A percentile compares a stretch with the other conserved stretches of the same genome.
phyloP scores from a whole-genome alignment of 495 filamentous ascomycete genomes.

The Halenospora varia region DNA sequence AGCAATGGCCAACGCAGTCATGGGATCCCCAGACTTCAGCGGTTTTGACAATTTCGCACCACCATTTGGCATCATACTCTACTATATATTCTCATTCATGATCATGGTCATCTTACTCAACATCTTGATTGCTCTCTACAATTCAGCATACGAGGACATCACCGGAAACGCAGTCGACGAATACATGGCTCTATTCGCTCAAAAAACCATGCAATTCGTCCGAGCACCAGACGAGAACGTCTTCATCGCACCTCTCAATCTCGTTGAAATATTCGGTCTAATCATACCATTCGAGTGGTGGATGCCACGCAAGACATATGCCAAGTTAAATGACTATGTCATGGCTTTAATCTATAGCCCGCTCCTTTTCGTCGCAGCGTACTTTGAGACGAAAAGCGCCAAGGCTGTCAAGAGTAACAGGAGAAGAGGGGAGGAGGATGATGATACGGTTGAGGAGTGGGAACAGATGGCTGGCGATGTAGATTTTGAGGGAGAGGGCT shows the following conservation, averaged over 20 bases:
- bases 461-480: conserved; percentile 70
- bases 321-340: conserved; percentile 75
- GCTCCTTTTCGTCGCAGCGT: conserved; percentile 73
- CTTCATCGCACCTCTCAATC: conserved; percentile 92
- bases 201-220: conserved; percentile 94
- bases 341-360: conserved; percentile 88
- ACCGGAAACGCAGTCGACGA: conserved; percentile 93
- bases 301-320: conserved; percentile 65
- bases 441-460: conserved; percentile 88
- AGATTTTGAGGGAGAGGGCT: conserved; percentile 76
- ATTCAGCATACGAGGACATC: conserved; percentile 93
- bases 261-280: conserved; percentile 80
- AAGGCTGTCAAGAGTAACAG: conserved; percentile 66
- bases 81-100: conserved; percentile 96
- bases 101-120: conserved; percentile 92
- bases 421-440: conserved; percentile 78
- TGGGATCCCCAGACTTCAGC: conserved; percentile 86
- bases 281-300: conserved; percentile 93
- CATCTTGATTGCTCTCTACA: conserved; percentile 94
- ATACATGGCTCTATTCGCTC: conserved; percentile 83
- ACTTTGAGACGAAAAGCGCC: conserved; percentile 68
- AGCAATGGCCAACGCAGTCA: conserved; percentile 84
- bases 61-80: conserved; percentile 84
- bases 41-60: conserved; percentile 73
- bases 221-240: conserved; percentile 97